These are phyloP conservation scores for Paraphaeosphaeria sporulosa DNA, from an alignment of 2,329 filamentous ascomycete species.

Conservation along the genomic window DNA sequence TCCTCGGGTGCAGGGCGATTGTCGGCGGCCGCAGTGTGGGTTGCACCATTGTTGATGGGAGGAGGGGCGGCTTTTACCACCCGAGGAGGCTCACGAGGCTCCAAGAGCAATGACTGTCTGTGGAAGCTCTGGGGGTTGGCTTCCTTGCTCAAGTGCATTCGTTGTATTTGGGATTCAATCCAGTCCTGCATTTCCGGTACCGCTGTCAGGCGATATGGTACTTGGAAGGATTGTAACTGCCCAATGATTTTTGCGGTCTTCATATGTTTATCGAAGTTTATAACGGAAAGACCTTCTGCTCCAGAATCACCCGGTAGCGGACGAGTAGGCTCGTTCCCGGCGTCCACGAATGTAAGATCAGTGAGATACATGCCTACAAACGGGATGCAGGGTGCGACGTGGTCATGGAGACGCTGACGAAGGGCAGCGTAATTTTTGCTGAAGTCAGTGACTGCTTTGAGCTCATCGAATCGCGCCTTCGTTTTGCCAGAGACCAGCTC, in stretches of 20 bases:
- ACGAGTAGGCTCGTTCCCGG: constrained; percentile 87
- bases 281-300: constrained; percentile 75
- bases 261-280: constrained; percentile 98
- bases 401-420: constrained; percentile 81
- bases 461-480: constrained; percentile 76
- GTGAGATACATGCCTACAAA: constrained; percentile 97
- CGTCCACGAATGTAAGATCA: constrained; percentile 93
- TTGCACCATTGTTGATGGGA: constrained; percentile 34
- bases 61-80: constrained; percentile 33
- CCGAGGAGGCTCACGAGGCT: constrained; percentile 69
- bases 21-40: constrained; percentile 36
- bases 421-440: constrained; percentile 90
- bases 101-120: constrained; percentile 82
- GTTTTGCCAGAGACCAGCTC: constrained; percentile 85
- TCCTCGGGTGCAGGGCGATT: constrained; percentile 43
- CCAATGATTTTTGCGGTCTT: constrained; percentile 95
- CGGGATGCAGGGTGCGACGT: constrained; percentile 89
- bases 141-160: constrained; percentile 72
- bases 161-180: constrained; percentile 82
- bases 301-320: constrained; percentile 68
- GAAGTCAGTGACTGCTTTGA: constrained; percentile 87
- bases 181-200: constrained; percentile 91
- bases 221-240: constrained; percentile 94
- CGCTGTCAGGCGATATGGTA: constrained; percentile 84
- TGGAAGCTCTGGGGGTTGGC: constrained; percentile 74